phyloP scores from a whole-genome alignment of 176 grass and related monocot species.

The Pharus latifolius region DNA sequence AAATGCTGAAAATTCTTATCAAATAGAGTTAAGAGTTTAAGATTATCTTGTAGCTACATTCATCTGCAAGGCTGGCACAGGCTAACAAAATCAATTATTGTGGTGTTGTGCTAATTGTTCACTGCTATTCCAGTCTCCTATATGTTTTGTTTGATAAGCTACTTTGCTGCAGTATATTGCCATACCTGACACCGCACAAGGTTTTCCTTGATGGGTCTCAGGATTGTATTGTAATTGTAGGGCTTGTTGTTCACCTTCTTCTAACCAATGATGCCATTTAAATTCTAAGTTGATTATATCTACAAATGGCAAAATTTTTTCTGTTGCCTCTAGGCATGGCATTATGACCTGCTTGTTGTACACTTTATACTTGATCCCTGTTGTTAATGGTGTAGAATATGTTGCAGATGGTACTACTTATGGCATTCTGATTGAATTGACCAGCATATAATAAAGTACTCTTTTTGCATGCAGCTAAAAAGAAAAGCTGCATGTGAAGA shows the following conservation, averaged over 20 bases:
- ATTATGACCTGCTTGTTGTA: background rate
- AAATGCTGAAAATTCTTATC: conserved; percentile 1
- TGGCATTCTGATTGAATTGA: background rate
- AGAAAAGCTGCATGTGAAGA: conserved; percentile 46
- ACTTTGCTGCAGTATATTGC: no score
- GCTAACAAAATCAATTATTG: no score
- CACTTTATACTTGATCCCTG: background rate
- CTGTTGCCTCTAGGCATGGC: background rate
- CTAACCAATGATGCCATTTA: background rate
- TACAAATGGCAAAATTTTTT: background rate
- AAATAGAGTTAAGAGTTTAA: background rate
- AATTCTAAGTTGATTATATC: conserved; percentile 1
- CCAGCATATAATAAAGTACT: background rate
- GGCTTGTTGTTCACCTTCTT: background rate
- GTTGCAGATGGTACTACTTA: background rate
- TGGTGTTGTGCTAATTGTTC: no score
- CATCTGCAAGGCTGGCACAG: background rate
- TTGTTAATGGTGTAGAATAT: background rate
- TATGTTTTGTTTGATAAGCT: no score
- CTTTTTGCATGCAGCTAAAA: conserved; percentile 44
- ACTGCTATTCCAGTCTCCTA: no score
- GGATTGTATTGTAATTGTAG: background rate
- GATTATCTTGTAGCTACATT: background rate
- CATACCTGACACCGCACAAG: background rate
- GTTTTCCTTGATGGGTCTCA: background rate